These are phyloP conservation scores for Paradendryphiella salina DNA, from an alignment of 2,329 filamentous ascomycete genomes.

Conservation along the genomic window DNA sequence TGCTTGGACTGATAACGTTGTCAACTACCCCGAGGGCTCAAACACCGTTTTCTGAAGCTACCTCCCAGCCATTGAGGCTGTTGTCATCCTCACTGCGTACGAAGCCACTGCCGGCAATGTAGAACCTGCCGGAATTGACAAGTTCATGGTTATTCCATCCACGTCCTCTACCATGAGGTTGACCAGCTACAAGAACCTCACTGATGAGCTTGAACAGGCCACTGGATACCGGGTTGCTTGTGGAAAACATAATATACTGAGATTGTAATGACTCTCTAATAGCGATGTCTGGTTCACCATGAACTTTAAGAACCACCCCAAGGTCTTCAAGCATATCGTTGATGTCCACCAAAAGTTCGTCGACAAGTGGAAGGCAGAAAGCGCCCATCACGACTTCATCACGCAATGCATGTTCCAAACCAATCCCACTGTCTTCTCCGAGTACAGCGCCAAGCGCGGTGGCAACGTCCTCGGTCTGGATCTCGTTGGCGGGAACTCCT, in stretches of 20 bases:
- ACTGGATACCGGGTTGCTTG: constrained; percentile 27
- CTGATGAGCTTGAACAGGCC: constrained; percentile 31
- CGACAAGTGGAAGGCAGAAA: constrained; percentile 19
- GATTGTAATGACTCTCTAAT: constrained; percentile 2
- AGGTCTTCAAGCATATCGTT: constrained; percentile 24
- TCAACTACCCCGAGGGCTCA: constrained; percentile 28
- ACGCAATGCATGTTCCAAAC: constrained; percentile 34
- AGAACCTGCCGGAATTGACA: constrained; percentile 24
- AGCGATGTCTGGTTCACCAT: constrained; percentile 33
- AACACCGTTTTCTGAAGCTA: constrained; percentile 33
- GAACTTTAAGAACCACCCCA: constrained; percentile 28
- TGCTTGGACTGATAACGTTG: constrained; percentile 29
- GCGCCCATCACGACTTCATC: constrained; percentile 23
- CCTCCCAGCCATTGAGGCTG: constrained; percentile 16
- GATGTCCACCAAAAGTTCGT: constrained; percentile 27
- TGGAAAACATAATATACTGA: not conserved
- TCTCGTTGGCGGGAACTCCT: constrained; percentile 18
- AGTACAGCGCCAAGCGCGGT: constrained; percentile 25
- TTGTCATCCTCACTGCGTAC: constrained; percentile 27
- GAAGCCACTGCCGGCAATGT: constrained; percentile 26
- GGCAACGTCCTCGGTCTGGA: constrained; percentile 36
- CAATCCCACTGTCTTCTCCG: constrained; percentile 20
- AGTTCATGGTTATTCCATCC: constrained; percentile 26
- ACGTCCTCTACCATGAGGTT: constrained; percentile 22
- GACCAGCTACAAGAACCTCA: constrained; percentile 28